Percentiles rank a stretch among this genome's conserved stretches.
phyloP scores from a whole-genome alignment of 495 filamentous ascomycete genomes.

The Aspergillus incahuasiensis region DNA sequence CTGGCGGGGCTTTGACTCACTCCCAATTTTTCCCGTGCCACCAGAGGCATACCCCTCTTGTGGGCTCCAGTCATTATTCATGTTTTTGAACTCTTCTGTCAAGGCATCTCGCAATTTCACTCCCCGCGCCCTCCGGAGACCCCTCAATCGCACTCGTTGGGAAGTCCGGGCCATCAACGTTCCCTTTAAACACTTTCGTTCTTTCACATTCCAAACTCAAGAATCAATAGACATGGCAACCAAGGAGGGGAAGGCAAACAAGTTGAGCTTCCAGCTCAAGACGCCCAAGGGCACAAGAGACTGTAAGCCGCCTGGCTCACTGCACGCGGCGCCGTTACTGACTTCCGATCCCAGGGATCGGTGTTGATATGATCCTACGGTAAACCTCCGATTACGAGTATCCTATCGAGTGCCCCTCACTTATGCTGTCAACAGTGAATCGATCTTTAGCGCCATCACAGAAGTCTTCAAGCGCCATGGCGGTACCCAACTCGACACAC shows the following conservation, averaged over 20 bases:
- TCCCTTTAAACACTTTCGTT: slow-evolving; percentile 3
- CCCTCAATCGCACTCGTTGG: slow-evolving; percentile 6
- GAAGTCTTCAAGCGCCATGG: slow-evolving; percentile 88
- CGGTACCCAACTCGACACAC: slow-evolving; percentile 80
- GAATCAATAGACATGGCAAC: slow-evolving; percentile 22
- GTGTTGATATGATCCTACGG: slow-evolving; percentile 13
- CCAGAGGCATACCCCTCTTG: slow-evolving; percentile 2
- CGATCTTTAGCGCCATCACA: slow-evolving; percentile 72
- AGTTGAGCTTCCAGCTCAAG: slow-evolving; percentile 33
- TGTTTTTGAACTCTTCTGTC: slow-evolving; percentile 14
- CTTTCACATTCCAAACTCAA: slow-evolving; percentile 1
- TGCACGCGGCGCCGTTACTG: background rate
- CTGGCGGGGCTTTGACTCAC: slow-evolving; percentile 2
- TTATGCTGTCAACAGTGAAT: slow-evolving; percentile 7
- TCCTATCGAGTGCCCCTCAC: background rate
- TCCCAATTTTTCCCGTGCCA: slow-evolving; percentile 7
- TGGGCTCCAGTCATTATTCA: slow-evolving; percentile 10
- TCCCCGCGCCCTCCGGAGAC: slow-evolving; percentile 7
- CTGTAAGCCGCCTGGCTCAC: slow-evolving; percentile 16
- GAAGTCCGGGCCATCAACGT: slow-evolving; percentile 9
- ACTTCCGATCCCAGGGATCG: slow-evolving; percentile 5
- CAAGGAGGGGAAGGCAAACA: slow-evolving; percentile 27
- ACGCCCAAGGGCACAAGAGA: slow-evolving; percentile 43
- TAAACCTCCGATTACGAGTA: slow-evolving; percentile 19
- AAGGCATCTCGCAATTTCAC: slow-evolving; percentile 6